Evolutionary conservation across 352 stramenopile genomes (phyloP).

Genomic region (Phytophthora rubi): DNA sequence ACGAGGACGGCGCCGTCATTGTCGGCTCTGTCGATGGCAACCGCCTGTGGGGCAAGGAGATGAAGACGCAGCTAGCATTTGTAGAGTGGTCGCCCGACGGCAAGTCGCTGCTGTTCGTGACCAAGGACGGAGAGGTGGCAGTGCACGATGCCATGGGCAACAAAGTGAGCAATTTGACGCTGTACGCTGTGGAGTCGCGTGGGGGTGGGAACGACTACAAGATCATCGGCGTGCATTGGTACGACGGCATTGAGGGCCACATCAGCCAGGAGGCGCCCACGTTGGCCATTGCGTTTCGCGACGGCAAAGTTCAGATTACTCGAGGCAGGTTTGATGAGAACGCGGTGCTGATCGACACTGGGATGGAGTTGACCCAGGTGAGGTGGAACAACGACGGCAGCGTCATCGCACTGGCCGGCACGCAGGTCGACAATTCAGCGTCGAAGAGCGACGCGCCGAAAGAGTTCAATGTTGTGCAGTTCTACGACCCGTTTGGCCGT

Average conservation of each 20-base stretch:
- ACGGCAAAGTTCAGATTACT: constrained; percentile 92
- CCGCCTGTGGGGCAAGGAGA: constrained; percentile 94
- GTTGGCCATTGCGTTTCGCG: constrained; percentile 91
- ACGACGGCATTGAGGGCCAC: constrained; percentile 89
- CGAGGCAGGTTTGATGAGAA: constrained; percentile 86
- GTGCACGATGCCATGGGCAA: constrained; percentile 90
- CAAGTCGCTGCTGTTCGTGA: constrained; percentile 90
- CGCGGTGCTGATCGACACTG: constrained; percentile 91
- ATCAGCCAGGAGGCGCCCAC: constrained; percentile 89
- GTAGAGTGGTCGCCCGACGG: constrained; percentile 95
- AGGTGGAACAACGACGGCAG: constrained; percentile 94
- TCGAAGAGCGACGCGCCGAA: constrained; percentile 46
- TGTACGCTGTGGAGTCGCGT: constrained; percentile 76
- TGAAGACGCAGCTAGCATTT: constrained; percentile 90
- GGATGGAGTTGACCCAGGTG: constrained; percentile 83
- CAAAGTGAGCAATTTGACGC: constrained; percentile 79
- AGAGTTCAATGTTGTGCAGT: constrained; percentile 91
- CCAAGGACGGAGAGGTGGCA: constrained; percentile 80
- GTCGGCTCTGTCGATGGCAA: constrained; percentile 95
- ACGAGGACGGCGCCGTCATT: constrained; percentile 95
- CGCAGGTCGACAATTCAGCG: constrained; percentile 45
- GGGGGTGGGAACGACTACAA: constrained; percentile 60
- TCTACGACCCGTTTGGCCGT: constrained; percentile 91
- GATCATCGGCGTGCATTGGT: constrained; percentile 87
- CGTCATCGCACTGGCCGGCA: constrained; percentile 87